A percentile compares a stretch with the other conserved stretches of the same genome.
Conservation (phyloP, 495 filamentous ascomycete species). For the Evansstolkia leycettana region DNA sequence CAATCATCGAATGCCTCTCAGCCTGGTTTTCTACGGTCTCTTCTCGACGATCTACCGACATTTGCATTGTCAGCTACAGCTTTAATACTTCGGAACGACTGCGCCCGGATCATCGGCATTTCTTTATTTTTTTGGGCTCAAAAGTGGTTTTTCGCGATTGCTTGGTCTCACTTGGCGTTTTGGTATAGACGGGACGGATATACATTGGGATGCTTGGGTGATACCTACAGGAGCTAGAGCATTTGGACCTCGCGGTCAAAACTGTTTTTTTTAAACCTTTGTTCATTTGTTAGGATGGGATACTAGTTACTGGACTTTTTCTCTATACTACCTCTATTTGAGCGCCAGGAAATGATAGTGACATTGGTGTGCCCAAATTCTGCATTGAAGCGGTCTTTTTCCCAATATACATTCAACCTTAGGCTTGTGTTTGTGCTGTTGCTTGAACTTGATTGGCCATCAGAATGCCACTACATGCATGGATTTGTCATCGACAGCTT, state of each 20-base stretch:
- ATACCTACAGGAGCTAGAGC: constrained; percentile 34
- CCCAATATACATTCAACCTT: too few species aligned
- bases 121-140: constrained; percentile 11
- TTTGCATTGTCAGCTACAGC: not conserved
- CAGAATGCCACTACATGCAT: too few species aligned
- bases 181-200: constrained; percentile 31
- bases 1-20: not conserved
- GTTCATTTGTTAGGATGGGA: constrained; percentile 4
- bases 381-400: too few species aligned
- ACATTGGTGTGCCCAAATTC: too few species aligned
- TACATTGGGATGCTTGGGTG: constrained; percentile 30
- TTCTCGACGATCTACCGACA: not conserved
- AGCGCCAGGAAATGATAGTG: too few species aligned
- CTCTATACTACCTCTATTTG: too few species aligned
- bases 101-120: constrained; percentile 14
- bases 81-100: constrained; percentile 14
- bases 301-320: too few species aligned
- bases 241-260: constrained; percentile 33
- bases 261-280: constrained; percentile 9
- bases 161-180: constrained; percentile 19
- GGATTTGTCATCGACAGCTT: too few species aligned
- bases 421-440: too few species aligned
- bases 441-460: too few species aligned
- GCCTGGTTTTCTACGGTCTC: not conserved
- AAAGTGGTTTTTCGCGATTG: constrained; percentile 18